Evolutionary conservation across 139 green algal genomes (phyloP).

Genomic region (Bryopsis sp.): DNA sequence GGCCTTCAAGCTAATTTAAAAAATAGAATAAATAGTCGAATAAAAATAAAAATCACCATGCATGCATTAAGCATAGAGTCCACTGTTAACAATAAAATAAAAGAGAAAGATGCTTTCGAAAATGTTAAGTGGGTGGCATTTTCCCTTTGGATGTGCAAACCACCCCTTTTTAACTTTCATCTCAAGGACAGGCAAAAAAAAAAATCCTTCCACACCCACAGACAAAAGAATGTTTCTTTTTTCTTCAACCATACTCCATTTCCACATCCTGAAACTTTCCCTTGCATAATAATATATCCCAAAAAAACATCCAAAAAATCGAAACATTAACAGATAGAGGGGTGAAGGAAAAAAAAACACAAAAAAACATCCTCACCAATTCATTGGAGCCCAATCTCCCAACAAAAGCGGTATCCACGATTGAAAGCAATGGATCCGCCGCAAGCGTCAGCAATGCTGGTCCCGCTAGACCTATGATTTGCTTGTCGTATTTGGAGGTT

Average conservation of each 20-base stretch:
- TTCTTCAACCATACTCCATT: no score
- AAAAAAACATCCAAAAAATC: background rate
- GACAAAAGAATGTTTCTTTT: constrained; percentile 2
- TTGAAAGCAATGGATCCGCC: constrained; percentile 46
- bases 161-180: no score
- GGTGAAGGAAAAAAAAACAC: constrained; percentile 3
- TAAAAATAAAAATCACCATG: no score
- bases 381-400: constrained; percentile 40
- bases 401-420: constrained; percentile 55
- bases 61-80: constrained; percentile 17
- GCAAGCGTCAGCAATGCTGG: constrained; percentile 51
- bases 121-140: no score
- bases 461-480: constrained; percentile 41
- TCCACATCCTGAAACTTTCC: no score
- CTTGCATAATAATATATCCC: no score
- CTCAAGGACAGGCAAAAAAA: no score
- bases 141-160: no score
- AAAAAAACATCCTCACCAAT: constrained; percentile 15
- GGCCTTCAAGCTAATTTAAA: no score
- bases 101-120: background rate
- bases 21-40: no score
- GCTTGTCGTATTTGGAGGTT: constrained; percentile 29
- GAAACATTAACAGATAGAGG: background rate
- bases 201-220: no score
- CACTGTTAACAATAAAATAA: constrained; percentile 2